Evolutionary conservation across 139 green algal genomes (phyloP), one percentile per base, ranked within the genome.

Genomic region (Chlamydomonas applanata): DNA sequence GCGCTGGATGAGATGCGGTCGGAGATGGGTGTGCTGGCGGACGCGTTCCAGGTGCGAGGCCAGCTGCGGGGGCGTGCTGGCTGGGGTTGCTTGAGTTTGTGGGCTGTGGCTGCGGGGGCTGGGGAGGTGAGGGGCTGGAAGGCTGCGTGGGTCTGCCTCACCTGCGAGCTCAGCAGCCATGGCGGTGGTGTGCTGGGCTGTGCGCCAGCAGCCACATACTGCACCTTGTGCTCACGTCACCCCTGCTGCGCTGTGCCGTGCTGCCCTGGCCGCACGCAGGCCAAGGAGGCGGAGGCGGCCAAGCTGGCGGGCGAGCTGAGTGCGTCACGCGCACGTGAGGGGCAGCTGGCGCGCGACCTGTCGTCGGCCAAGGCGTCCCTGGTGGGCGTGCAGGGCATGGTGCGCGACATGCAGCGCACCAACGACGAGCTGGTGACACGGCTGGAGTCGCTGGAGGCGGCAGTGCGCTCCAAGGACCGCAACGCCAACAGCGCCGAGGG

Each of bases 361-460:
- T 25, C 62, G 2, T 9, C 22, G 30, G 62, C 62, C 33, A 69
- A 69, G 62, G 32, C 30, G 7, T 53, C 62, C 5, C 62, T 69
- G 33, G 62, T 69, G 25, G 40, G 62, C 33, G 62, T 69, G 62
- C 62, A 69, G 62, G 32, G 62, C 62, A 69, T 69, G 62, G 62
- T 69, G 17, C 17, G 62, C 25, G 62, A 69, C 62, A 69, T 69
- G 62, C 62, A 69, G 62, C 20, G 20, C 32, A 69, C 62, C 62
- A 69, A 69, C 25, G 62, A 69, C 32, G 62, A 69, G 25, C 62
- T 69, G 17, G 9, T 52, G 33, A 32, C 24, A 3, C 32, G 62
- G 33, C 32, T 69, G 32, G 62, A 69, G 33, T 19, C 33, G 2
- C 22, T 69, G 32, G 62, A 69, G 62, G 62, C 25, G 2, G 25